These are phyloP conservation scores for Alnus rubra DNA, from an alignment of 306 rosid species.

Conservation along the genomic window DNA sequence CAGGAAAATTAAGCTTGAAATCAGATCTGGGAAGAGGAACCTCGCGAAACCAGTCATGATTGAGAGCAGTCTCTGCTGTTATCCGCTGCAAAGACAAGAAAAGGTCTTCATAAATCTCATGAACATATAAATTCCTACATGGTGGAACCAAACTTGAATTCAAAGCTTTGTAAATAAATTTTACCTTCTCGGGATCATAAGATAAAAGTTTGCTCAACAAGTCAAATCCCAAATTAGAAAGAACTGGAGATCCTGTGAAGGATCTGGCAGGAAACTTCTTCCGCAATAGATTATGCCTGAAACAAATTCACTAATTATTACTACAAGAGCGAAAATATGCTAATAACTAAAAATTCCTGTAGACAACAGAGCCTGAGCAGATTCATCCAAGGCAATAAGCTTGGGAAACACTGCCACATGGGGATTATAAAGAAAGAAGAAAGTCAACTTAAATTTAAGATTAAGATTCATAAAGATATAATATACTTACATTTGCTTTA, in stretches of 20 bases:
- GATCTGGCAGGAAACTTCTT: slow-evolving; percentile 83
- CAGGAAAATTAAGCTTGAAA: slow-evolving; percentile 50
- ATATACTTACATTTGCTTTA: slow-evolving; percentile 67
- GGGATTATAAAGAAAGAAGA: neutral
- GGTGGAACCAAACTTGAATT: slow-evolving; percentile 3
- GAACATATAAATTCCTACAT: neutral
- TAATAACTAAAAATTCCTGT: neutral
- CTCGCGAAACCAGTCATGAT: slow-evolving; percentile 84
- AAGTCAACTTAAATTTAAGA: neutral
- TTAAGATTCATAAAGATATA: neutral
- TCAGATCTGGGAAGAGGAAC: slow-evolving; percentile 69
- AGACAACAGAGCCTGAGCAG: neutral
- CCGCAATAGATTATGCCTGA: slow-evolving; percentile 68
- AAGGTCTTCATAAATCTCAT: slow-evolving; percentile 3
- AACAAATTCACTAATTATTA: slow-evolving; percentile 25
- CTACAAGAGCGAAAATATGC: neutral
- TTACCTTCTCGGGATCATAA: slow-evolving; percentile 74
- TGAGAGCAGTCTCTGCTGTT: slow-evolving; percentile 74
- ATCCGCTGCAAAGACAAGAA: slow-evolving; percentile 60
- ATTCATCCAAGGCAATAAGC: neutral
- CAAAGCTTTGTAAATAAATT: neutral
- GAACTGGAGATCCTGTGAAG: slow-evolving; percentile 75
- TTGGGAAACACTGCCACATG: neutral
- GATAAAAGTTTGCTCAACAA: slow-evolving; percentile 72
- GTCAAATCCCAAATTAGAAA: slow-evolving; percentile 81